Conservation (phyloP, 1,139 yeast species). For the Pichia sp. region DNA sequence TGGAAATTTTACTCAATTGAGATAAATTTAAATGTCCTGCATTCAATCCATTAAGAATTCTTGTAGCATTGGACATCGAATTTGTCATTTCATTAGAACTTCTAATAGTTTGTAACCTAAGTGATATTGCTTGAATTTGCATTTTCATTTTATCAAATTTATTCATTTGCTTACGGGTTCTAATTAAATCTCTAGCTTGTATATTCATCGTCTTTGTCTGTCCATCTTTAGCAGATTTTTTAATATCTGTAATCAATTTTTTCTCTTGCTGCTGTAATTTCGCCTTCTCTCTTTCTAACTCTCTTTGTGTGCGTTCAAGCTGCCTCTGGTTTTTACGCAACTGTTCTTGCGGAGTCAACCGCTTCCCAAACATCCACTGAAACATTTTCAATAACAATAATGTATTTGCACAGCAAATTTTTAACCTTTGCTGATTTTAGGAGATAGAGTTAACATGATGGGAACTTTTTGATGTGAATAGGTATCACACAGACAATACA, state of each 20-base stretch:
- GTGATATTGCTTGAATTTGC: conserved; percentile 87
- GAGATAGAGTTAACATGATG: no score
- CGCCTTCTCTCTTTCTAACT: conserved; percentile 76
- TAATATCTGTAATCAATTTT: conserved; percentile 76
- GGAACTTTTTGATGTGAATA: no score
- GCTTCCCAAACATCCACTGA: conserved; percentile 95
- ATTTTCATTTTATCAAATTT: conserved; percentile 94
- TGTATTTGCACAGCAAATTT: no score
- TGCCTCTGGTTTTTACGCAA: conserved; percentile 92
- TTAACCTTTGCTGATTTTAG: no score
- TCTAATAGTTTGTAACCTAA: conserved; percentile 83
- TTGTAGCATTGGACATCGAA: conserved; percentile 94
- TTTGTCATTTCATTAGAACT: conserved; percentile 93
- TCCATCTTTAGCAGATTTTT: conserved; percentile 83
- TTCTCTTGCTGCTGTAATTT: conserved; percentile 89
- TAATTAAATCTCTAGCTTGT: conserved; percentile 88
- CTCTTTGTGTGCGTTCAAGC: conserved; percentile 88
- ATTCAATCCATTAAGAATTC: conserved; percentile 79
- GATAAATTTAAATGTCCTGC: conserved; percentile 76
- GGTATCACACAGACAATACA: no score
- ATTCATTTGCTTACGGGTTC: conserved; percentile 69
- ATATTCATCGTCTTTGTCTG: conserved; percentile 86
- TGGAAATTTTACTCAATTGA: conserved; percentile 79
- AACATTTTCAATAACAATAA: conserved; percentile 39
- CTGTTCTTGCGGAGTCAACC: conserved; percentile 89